A percentile compares a stretch with the other conserved stretches of the same genome.
Conservation (phyloP, 331 rosid genomes). For the Ulmus americana region DNA sequence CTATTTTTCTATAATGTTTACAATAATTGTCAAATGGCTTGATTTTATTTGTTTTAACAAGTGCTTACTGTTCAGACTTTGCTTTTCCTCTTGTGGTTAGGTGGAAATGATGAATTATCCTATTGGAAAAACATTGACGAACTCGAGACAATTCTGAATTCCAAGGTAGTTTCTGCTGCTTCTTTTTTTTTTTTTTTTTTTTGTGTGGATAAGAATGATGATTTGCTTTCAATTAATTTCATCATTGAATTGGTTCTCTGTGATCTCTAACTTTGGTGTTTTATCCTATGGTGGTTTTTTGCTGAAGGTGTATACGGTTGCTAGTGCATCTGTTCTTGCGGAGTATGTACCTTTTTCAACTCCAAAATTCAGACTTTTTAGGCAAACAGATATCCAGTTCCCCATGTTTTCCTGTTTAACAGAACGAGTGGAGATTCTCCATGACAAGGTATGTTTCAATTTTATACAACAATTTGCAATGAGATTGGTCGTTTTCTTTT, state of each 20-base stretch:
- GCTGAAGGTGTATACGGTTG: constrained; percentile 75
- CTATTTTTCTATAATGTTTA: not conserved
- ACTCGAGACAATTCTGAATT: constrained; percentile 60
- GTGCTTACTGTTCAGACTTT: not conserved
- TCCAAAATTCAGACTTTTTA: constrained; percentile 57
- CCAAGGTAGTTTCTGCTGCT: constrained; percentile 52
- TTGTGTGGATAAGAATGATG: not conserved
- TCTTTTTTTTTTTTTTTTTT: not conserved
- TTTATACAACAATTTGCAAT: not conserved
- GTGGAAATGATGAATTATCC: constrained; percentile 34
- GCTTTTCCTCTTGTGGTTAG: constrained; percentile 29
- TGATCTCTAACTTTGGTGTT: constrained; percentile 7
- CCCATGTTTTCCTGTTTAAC: constrained; percentile 23
- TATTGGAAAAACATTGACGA: constrained; percentile 41
- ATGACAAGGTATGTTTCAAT: constrained; percentile 42
- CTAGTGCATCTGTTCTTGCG: constrained; percentile 55
- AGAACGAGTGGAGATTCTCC: constrained; percentile 27
- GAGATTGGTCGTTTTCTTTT: constrained; percentile 1
- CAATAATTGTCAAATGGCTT: not conserved
- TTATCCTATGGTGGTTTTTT: constrained; percentile 4
- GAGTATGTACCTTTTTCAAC: constrained; percentile 55
- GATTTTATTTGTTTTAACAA: constrained; percentile 3
- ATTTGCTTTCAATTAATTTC: not conserved
- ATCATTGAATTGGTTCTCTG: not conserved
- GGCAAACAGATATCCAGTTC: constrained; percentile 29